These are phyloP conservation scores for Suhomyces atakaporum DNA, from an alignment of 1,139 yeast genomes.

Conservation along the genomic window DNA sequence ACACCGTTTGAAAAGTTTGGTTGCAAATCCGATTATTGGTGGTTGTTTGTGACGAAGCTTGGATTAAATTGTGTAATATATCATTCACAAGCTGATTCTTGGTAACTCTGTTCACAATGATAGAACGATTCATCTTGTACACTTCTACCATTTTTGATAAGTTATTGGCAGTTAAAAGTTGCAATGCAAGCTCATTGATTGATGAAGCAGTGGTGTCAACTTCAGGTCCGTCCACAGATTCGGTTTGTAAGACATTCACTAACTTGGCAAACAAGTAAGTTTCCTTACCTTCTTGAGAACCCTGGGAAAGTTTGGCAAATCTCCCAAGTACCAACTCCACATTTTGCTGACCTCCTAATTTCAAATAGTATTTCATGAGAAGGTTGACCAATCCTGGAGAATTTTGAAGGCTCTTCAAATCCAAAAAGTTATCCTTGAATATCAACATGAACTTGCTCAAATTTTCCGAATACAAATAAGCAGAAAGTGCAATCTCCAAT, in stretches of 20 bases:
- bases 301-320: conserved; percentile 17
- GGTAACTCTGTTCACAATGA: conserved; percentile 11
- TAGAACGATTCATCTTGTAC: conserved; percentile 11
- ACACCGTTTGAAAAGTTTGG: conserved; percentile 15
- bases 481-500: conserved; percentile 17
- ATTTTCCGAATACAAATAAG: conserved; percentile 18
- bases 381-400: conserved; percentile 23
- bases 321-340: conserved; percentile 20
- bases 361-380: conserved; percentile 26
- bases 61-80: conserved; percentile 19
- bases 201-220: conserved; percentile 1
- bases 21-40: conserved; percentile 3
- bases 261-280: conserved; percentile 24
- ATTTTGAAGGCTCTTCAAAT: conserved; percentile 12
- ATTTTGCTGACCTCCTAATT: conserved; percentile 17
- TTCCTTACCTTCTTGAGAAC: conserved; percentile 20
- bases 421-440: conserved; percentile 17
- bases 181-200: conserved; percentile 14
- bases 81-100: conserved; percentile 20
- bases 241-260: conserved; percentile 19
- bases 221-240: neutral
- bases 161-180: conserved; percentile 12
- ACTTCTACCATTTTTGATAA: conserved; percentile 21
- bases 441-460: conserved; percentile 19
- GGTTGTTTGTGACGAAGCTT: conserved; percentile 2